Base-by-base conservation (phyloP, 768 basidiomycete species). In the Suillus brevipes region DNA sequence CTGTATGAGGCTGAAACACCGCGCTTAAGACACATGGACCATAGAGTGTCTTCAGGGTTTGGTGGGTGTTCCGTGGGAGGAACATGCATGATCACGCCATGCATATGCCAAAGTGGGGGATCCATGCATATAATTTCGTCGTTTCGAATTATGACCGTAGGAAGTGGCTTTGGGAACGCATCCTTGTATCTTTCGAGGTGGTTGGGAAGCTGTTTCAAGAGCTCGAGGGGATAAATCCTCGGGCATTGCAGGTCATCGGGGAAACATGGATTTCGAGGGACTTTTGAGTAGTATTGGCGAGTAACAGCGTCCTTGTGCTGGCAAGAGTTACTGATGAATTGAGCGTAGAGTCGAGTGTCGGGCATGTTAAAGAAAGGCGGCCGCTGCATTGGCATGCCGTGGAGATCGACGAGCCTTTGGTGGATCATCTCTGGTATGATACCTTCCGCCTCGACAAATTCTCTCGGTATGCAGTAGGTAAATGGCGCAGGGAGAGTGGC, bases 151-250 rank as follows among this genome's bases (percentile, higher is more conserved):
- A 76, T 64, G 31, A 75, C 56, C 7, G 65, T 61, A 0, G 72
- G 75, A 6, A 75, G 68, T 3, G 74, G 75, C 1, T 42, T 0
- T 6, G 71, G 75, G 59, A 38, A 65, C 0, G 69, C 71, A 23
- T 3, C 31, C 66, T 67, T 71, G 20, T 61, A 25, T 2, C 1
- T 12, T n/a, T 8, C 8, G 13, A 76, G 61, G 5, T 61, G 63
- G 0, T 13, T 13, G 31, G 65, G 74, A 13, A 75, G 31, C 20
- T 18, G 23, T 25, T 63, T n/a, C 18, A 75, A 53, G 28, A 59
- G 14, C 10, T 40, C 28, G 25, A 71, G 60, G 0, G 70, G 25
- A 56, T 66, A 76, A 14, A 57, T 57, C 36, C 55, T 56, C n/a
- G 36, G 56, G n/a, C 36, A 7, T 23, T 2, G 14, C 56, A 23